Percentiles rank a stretch among this genome's conserved stretches.
phyloP scores from a whole-genome alignment of 345 rosid species.

The Litchi chinensis region DNA sequence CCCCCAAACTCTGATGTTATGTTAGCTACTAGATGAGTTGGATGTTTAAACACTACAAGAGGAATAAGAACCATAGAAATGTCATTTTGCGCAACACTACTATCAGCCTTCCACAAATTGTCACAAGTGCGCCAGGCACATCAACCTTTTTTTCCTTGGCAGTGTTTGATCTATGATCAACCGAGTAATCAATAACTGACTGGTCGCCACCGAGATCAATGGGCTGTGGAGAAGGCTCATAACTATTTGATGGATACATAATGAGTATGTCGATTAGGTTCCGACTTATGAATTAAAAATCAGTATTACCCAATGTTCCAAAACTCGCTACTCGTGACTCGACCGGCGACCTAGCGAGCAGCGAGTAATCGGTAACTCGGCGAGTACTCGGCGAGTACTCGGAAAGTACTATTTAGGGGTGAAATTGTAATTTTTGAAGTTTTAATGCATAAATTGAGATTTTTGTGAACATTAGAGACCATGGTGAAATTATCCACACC shows the following conservation, averaged over 20 bases:
- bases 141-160: conserved; percentile 32
- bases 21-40: conserved; percentile 61
- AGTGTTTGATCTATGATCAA: conserved; percentile 40
- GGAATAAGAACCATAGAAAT: conserved; percentile 42
- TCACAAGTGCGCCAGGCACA: conserved; percentile 35
- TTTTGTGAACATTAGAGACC: too few relatives aligned
- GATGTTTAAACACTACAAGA: conserved; percentile 49
- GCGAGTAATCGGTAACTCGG: too few relatives aligned
- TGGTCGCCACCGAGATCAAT: conserved; percentile 44
- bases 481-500: too few relatives aligned
- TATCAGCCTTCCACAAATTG: conserved; percentile 41
- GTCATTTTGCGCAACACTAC: conserved; percentile 36
- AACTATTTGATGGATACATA: conserved; percentile 24
- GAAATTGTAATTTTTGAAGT: too few relatives aligned
- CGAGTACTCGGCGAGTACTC: too few relatives aligned
- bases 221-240: conserved; percentile 34
- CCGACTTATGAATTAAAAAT: too few relatives aligned
- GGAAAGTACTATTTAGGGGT: too few relatives aligned
- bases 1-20: conserved; percentile 42
- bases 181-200: conserved; percentile 37
- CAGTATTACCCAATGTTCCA: too few relatives aligned
- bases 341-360: too few relatives aligned
- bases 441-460: too few relatives aligned
- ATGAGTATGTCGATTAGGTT: too few relatives aligned
- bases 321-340: too few relatives aligned